Base-by-base conservation (phyloP, 2,329 filamentous ascomycete species). In the Fusarium sambucinum region DNA sequence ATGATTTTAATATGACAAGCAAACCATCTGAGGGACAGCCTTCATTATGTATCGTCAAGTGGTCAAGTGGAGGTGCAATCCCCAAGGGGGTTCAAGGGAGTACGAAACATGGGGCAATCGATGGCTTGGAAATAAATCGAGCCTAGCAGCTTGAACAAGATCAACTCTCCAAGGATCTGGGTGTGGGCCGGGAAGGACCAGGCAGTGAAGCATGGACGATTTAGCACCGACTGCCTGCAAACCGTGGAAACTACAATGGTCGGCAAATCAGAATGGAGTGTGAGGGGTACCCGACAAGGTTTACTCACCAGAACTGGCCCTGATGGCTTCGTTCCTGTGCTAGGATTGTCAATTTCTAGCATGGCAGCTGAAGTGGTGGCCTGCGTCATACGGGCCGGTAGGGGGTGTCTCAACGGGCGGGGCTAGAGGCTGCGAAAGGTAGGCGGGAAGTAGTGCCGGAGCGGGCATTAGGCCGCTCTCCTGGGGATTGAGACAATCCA, bases 41-140 rank as follows among this genome's bases (percentile, higher is more conserved):
- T 63, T 72, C 63, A 64, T 77, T 77, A 77, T 74, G 35, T 13
- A 38, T 38, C 35, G 35, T 38, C 35, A 38, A 38, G 35, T 38
- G 69, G 62, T 69, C 57, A 69, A 71, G 66, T 70, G 62, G 69
- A 68, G 53, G 71, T 62, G 64, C 54, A 21, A 25, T 48, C 40
- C 59, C 65, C 53, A 66, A 66, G 73, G 73, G 73, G 67, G 63
- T 70, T 72, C 62, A 73, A 77, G 76, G 75, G 76, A 75, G 73
- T 68, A 71, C 72, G 72, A 75, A 74, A 74, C 76, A 74, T 74
- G 70, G 72, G 73, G 71, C 73, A 73, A 71, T 74, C 73, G 74
- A 75, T 73, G 76, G 77, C 69, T 74, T 73, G 70, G 75, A 77
- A 76, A 77, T 76, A 77, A 79, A 78, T 77, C 76, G 74, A 77